Conservation (phyloP, 148 eudicot genomes). For the Cornus florida region DNA sequence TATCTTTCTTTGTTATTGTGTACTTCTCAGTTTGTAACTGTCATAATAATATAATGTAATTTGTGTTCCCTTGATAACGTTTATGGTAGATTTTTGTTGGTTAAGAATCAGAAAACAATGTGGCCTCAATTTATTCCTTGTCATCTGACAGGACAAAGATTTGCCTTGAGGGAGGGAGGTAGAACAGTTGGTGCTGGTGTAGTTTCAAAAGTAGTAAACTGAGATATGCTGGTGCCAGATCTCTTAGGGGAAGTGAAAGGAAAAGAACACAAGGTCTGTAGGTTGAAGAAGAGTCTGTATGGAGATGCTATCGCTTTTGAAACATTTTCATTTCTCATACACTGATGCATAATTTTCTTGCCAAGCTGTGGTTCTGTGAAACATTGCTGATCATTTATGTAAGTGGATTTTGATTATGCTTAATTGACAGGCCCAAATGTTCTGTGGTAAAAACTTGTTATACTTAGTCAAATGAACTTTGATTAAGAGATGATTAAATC, state of each 20-base stretch:
- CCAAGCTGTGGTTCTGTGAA: background rate
- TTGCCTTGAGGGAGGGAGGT: conserved; percentile 91
- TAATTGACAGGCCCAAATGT: too few species aligned
- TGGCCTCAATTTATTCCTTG: background rate
- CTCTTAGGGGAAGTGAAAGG: background rate
- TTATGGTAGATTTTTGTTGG: background rate
- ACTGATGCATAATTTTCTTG: background rate
- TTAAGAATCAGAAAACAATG: background rate
- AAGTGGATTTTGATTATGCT: too few species aligned
- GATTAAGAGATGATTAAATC: too few species aligned
- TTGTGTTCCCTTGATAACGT: background rate
- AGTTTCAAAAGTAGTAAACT: conserved; percentile 73
- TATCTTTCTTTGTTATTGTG: background rate
- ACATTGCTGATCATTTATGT: background rate
- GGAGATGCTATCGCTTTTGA: too few species aligned
- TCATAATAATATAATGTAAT: background rate
- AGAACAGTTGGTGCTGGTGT: conserved; percentile 89
- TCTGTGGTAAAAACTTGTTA: too few species aligned
- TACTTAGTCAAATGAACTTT: too few species aligned
- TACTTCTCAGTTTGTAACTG: background rate
- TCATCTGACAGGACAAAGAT: conserved; percentile 77
- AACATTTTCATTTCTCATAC: too few species aligned
- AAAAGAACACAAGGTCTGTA: too few species aligned
- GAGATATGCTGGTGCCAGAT: conserved; percentile 12
- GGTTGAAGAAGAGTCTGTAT: too few species aligned